phyloP scores from a whole-genome alignment of 164 flowering plant species.

The Platanus orientalis region DNA sequence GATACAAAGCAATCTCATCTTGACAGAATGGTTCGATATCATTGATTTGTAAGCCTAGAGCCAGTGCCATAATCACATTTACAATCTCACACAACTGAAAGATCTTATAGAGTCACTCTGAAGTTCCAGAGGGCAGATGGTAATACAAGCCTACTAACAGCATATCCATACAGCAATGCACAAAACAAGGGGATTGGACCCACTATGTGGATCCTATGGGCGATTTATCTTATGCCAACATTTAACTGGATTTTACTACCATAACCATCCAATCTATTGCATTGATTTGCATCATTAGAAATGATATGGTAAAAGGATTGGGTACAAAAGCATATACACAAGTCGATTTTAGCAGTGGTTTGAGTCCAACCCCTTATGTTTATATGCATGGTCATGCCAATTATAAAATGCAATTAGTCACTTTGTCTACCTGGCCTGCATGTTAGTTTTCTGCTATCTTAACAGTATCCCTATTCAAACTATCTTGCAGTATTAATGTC shows the following conservation, averaged over 20 bases:
- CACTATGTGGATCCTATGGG: neutral
- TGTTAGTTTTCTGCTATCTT: neutral
- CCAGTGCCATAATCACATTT: neutral
- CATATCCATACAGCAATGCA: no score
- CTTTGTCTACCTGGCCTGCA: neutral
- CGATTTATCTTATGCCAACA: no score
- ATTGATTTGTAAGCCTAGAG: constrained; percentile 80
- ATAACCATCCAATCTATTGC: no score
- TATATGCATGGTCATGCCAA: neutral
- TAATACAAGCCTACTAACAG: neutral
- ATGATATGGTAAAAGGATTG: no score
- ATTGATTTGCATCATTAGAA: no score
- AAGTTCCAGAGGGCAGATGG: neutral
- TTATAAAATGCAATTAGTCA: neutral
- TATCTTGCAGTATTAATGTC: neutral
- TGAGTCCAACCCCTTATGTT: neutral
- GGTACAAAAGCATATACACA: neutral
- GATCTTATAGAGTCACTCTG: neutral
- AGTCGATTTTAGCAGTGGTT: neutral
- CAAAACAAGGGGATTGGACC: neutral
- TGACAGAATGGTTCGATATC: constrained; percentile 96
- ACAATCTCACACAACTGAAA: neutral
- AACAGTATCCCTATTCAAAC: neutral
- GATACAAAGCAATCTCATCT: constrained; percentile 82
- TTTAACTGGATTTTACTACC: no score